Conservation (phyloP, 2,329 filamentous ascomycete species). For the Ceratocystis cubensis region DNA sequence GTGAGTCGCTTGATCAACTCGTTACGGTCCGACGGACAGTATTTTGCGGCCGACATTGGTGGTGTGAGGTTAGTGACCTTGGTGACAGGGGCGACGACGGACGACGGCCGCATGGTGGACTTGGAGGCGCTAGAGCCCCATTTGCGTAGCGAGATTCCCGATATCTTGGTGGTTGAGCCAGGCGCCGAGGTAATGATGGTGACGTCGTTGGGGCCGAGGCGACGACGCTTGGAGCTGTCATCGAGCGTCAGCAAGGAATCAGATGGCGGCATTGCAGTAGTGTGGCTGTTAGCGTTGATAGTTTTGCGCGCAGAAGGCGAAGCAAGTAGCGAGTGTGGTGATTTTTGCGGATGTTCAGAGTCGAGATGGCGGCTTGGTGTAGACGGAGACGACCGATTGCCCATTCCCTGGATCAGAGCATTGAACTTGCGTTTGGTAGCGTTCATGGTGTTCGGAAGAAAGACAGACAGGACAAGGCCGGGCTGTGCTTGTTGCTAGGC, state of each 20-base stretch:
- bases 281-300: neutral
- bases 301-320: constrained; percentile 21
- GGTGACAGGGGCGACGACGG: constrained; percentile 1
- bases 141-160: constrained; percentile 33
- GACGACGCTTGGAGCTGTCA: constrained; percentile 36
- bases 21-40: constrained; percentile 73
- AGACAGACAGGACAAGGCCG: neutral
- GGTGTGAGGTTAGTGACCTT: constrained; percentile 24
- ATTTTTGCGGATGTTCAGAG: constrained; percentile 26
- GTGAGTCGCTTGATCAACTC: constrained; percentile 69
- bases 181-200: constrained; percentile 25
- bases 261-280: neutral
- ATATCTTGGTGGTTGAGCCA: constrained; percentile 26
- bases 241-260: constrained; percentile 23
- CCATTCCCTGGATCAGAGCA: constrained; percentile 55
- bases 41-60: constrained; percentile 44
- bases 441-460: constrained; percentile 40
- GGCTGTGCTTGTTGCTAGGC: neutral
- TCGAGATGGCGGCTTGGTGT: constrained; percentile 11
- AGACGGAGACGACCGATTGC: constrained; percentile 27
- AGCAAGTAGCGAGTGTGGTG: neutral
- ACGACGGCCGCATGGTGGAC: neutral
- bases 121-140: constrained; percentile 27
- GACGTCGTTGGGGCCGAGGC: constrained; percentile 35
- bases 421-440: constrained; percentile 78